phyloP scores from a whole-genome alignment of 306 rosid genomes.

The Trifolium subterraneum region DNA sequence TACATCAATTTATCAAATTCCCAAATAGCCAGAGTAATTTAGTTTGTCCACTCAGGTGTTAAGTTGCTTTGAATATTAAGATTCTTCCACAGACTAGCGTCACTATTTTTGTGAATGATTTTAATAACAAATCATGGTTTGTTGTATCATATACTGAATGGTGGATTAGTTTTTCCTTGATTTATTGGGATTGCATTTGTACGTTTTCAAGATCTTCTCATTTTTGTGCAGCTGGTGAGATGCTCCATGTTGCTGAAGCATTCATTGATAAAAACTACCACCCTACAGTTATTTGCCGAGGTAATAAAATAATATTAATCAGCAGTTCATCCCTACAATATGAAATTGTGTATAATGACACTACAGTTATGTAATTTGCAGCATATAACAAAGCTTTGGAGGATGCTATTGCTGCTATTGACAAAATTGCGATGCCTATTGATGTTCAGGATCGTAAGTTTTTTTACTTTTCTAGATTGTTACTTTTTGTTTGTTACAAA shows the following conservation, averaged over 20 bases:
- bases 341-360: conserved; percentile 26
- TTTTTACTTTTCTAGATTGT: background rate
- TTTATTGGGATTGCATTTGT: conserved; percentile 1
- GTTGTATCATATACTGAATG: conserved; percentile 9
- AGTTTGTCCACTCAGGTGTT: background rate
- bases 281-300: conserved; percentile 97
- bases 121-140: conserved; percentile 5
- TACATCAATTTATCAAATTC: background rate
- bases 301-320: conserved; percentile 46
- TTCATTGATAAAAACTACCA: conserved; percentile 87
- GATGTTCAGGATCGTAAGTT: conserved; percentile 90
- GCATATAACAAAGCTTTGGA: conserved; percentile 96
- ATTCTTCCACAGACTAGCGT: conserved; percentile 9
- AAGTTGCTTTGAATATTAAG: too few relatives aligned
- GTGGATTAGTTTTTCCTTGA: conserved; percentile 17
- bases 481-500: conserved; percentile 16
- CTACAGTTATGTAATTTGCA: conserved; percentile 45
- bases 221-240: conserved; percentile 85
- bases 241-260: conserved; percentile 97
- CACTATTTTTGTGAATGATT: background rate
- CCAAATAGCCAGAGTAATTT: background rate
- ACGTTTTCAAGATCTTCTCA: conserved; percentile 23
- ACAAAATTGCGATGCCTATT: conserved; percentile 89
- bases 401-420: conserved; percentile 91
- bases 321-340: conserved; percentile 12